Evolutionary conservation across 176 grass and related monocot genomes (phyloP), one percentile per base, ranked within the genome.

Genomic region (Carex kokanica): DNA sequence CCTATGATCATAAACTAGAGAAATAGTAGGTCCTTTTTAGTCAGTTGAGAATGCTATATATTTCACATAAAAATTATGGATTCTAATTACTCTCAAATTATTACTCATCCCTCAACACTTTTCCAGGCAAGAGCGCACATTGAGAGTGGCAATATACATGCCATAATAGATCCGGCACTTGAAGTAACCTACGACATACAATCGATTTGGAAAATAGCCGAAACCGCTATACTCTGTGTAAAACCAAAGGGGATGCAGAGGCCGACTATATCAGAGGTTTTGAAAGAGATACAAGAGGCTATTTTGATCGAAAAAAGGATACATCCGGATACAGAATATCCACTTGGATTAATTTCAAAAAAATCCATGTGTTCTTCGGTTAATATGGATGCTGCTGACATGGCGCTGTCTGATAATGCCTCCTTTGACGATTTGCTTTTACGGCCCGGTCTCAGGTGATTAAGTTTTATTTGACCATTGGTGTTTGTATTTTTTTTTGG

Each of bases 211-310:
- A 99, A 99, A 91, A 93, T 95, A 3, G 89, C 93, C 0, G 93
- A 99, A 89, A 83, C 83, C 11, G 89, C 91, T 0, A 91, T 91
- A 51, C 89, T 91, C 88, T 99, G 96, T 5, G 93, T 95, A 67
- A 99, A 95, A 89, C 85, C 89, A 0, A 89, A 88, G 41, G 96
- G 91, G 0, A 71, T 65, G 0, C 89, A 86, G 64, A 93, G 96
- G 71, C 93, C 93, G 0, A 43, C 89, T 15, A 95, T 95, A 57
- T 87, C 93, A 4, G 93, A 95, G 83, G 88, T 99, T 81, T 85
- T 95, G 31, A 99, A 99, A 83, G 96, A 99, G 77, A 93, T 99
- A 83, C 96, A 99, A 82, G 91, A 93, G 7, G 96, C 96, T 49
- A 92, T 99, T 29, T 86, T 85, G 59, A 90, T 99, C 2, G 93